phyloP scores from a whole-genome alignment of 169 alveolate genomes.

The Plasmodium chabaudi region DNA sequence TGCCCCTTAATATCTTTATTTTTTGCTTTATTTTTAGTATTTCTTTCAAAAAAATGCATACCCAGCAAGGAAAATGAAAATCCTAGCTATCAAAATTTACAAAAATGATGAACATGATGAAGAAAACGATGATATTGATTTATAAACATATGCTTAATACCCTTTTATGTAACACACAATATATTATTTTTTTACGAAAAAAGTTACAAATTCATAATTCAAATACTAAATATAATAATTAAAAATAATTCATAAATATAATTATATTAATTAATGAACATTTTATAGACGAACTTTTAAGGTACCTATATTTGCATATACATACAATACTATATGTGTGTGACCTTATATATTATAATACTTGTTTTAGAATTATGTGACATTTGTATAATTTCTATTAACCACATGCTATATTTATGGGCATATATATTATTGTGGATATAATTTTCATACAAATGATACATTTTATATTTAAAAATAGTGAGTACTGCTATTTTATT shows the following conservation, averaged over 20 bases:
- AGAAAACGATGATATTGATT: slow-evolving; percentile 22
- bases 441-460: too few relatives aligned
- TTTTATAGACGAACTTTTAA: neutral
- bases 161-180: neutral
- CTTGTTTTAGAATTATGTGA: too few relatives aligned
- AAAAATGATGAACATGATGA: slow-evolving; percentile 29
- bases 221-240: neutral
- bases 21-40: slow-evolving; percentile 22
- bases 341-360: neutral
- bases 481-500: too few relatives aligned
- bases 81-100: slow-evolving; percentile 39
- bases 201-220: slow-evolving; percentile 18
- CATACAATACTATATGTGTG: neutral
- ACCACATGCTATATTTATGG: too few relatives aligned
- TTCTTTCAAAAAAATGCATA: slow-evolving; percentile 39
- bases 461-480: too few relatives aligned
- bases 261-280: neutral
- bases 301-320: neutral
- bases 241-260: neutral
- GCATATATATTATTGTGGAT: too few relatives aligned
- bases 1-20: neutral
- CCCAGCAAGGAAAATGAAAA: slow-evolving; percentile 30
- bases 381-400: too few relatives aligned
- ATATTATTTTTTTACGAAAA: neutral
- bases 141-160: neutral